phyloP scores from a whole-genome alignment of 2,329 filamentous ascomycete species.

The Metarhizium humberi region DNA sequence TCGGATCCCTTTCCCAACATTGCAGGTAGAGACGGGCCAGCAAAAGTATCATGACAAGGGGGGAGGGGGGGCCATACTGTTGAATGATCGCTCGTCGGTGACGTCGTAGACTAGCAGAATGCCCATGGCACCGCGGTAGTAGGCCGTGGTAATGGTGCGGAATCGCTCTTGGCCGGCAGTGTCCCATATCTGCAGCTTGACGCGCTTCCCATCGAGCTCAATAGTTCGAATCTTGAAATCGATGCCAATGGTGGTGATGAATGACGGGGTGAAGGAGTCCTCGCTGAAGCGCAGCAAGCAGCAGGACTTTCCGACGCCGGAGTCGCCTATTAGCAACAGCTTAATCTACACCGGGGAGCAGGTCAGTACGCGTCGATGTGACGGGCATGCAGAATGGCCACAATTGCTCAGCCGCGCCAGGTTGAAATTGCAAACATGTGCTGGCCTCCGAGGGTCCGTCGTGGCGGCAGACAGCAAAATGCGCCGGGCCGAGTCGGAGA shows the following conservation, averaged over 20 bases:
- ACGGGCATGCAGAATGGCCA: background rate
- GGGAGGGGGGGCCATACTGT: constrained; percentile 53
- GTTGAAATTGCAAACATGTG: background rate
- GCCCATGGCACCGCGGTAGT: constrained; percentile 97
- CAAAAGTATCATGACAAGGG: background rate
- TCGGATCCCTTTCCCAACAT: background rate
- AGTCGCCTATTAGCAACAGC: constrained; percentile 92
- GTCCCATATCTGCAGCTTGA: constrained; percentile 99
- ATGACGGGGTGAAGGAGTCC: constrained; percentile 93
- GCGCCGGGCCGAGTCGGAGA: background rate
- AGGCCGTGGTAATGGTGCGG: constrained; percentile 96
- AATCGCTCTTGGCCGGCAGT: constrained; percentile 97
- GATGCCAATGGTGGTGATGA: constrained; percentile 98
- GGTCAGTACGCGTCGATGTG: background rate
- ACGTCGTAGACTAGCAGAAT: constrained; percentile 98
- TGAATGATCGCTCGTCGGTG: constrained; percentile 90
- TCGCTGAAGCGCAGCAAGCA: constrained; percentile 94
- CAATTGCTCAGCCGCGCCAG: background rate
- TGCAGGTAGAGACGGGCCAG: background rate
- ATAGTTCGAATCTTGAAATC: constrained; percentile 99
- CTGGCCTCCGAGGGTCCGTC: background rate
- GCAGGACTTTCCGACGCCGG: constrained; percentile 94
- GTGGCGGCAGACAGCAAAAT: background rate
- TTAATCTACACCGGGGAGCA: constrained; percentile 60
- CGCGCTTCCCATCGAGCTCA: constrained; percentile 95